Conservation (phyloP, 202 grass and related monocot genomes). For the Panicum hallii region DNA sequence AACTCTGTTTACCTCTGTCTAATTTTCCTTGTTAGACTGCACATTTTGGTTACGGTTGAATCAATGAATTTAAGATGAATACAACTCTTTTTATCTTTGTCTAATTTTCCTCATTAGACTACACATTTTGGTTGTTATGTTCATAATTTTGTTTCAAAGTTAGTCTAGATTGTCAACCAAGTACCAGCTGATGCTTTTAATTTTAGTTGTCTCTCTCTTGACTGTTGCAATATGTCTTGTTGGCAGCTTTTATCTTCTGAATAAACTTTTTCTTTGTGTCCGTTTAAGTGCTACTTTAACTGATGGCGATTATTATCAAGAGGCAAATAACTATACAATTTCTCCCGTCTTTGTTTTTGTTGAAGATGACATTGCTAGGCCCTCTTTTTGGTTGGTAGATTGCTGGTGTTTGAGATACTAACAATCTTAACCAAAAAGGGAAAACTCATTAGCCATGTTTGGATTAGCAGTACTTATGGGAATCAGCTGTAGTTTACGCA, state of each 20-base stretch:
- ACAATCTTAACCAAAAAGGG: background rate
- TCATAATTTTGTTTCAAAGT: background rate
- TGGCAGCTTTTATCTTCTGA: background rate
- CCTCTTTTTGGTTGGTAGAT: background rate
- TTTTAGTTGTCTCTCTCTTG: background rate
- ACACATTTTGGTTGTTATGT: background rate
- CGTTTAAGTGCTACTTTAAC: background rate
- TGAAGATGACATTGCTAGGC: constrained; percentile 13
- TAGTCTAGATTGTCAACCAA: background rate
- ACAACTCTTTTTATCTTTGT: background rate
- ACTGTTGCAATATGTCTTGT: background rate
- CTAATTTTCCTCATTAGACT: background rate
- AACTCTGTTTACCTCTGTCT: background rate
- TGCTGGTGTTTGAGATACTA: constrained; percentile 19
- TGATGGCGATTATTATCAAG: background rate
- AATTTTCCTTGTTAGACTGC: background rate
- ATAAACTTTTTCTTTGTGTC: background rate
- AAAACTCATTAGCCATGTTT: background rate
- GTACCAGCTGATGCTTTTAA: background rate
- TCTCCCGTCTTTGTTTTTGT: background rate
- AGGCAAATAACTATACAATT: background rate
- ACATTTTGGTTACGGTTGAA: background rate
- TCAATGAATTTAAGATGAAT: too few species aligned
- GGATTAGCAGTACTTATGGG: background rate
- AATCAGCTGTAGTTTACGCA: background rate